Conservation (phyloP, 108 stramenopile genomes). For the Skeletonema tropicum region DNA sequence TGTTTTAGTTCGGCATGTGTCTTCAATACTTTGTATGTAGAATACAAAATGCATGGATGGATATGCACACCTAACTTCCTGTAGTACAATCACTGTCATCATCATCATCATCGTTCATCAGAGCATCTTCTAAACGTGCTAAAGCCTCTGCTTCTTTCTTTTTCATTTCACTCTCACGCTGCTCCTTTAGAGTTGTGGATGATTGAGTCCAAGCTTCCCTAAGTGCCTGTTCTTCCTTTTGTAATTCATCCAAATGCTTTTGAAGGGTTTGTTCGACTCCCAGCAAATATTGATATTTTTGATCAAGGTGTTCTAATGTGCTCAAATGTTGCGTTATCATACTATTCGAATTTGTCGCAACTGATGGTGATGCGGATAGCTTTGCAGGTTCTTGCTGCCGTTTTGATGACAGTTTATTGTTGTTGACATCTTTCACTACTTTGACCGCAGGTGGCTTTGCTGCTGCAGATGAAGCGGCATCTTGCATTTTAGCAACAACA, state of each 20-base stretch:
- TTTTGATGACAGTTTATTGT: background rate
- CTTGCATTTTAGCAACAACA: too few relatives aligned
- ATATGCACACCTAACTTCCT: background rate
- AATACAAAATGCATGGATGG: background rate
- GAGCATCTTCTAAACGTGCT: constrained; percentile 14
- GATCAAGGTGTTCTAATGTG: background rate
- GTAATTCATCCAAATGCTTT: constrained; percentile 1
- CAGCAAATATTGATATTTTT: background rate
- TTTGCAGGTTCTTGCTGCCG: too few relatives aligned
- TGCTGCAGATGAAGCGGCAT: too few relatives aligned
- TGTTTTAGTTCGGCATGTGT: background rate
- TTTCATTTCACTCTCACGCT: background rate
- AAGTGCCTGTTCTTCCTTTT: constrained; percentile 3
- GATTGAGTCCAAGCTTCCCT: background rate
- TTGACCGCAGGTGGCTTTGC: background rate
- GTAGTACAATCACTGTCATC: constrained; percentile 1
- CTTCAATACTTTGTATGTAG: background rate
- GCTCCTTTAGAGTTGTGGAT: constrained; percentile 1
- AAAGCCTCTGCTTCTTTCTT: constrained; percentile 25
- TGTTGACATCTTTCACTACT: background rate
- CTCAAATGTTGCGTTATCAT: background rate
- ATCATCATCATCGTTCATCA: constrained; percentile 21
- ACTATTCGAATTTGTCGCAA: background rate
- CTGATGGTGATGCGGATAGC: background rate
- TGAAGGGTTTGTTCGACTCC: background rate